phyloP scores from a whole-genome alignment of 257 asterid species.

The Gentiana dahurica region DNA sequence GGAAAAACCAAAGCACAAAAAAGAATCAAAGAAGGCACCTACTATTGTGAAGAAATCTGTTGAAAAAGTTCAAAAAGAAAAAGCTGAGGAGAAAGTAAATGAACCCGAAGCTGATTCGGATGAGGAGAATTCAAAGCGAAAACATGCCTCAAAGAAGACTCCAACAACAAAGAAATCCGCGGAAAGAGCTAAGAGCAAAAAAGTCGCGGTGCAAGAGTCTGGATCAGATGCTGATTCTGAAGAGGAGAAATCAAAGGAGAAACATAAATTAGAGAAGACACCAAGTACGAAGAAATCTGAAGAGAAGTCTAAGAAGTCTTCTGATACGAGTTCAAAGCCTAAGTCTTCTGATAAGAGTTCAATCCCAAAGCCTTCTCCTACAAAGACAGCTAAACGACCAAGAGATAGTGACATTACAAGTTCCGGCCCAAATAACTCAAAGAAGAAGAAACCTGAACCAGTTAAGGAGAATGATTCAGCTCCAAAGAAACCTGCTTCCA shows the following conservation, averaged over 20 bases:
- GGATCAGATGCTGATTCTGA: slow-evolving; percentile 34
- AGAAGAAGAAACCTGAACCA: slow-evolving; percentile 40
- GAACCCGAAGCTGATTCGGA: slow-evolving; percentile 34
- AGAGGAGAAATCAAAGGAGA: slow-evolving; percentile 31
- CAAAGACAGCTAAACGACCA: slow-evolving; percentile 37
- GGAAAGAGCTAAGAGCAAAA: slow-evolving; percentile 42
- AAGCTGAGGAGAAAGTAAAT: slow-evolving; percentile 26
- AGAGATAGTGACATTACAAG: slow-evolving; percentile 27
- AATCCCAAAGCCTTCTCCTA: slow-evolving; percentile 43
- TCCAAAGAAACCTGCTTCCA: slow-evolving; percentile 44
- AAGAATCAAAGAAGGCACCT: slow-evolving; percentile 30
- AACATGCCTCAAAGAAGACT: slow-evolving; percentile 32
- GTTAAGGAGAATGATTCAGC: slow-evolving; percentile 40
- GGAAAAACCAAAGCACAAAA: slow-evolving; percentile 30
- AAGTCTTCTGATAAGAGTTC: slow-evolving; percentile 24
- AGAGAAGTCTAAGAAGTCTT: slow-evolving; percentile 21
- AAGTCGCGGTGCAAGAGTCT: slow-evolving; percentile 29
- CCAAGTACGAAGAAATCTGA: slow-evolving; percentile 42
- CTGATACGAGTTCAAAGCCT: slow-evolving; percentile 24
- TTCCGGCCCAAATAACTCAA: slow-evolving; percentile 37
- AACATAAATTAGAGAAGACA: slow-evolving; percentile 31
- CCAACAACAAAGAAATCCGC: slow-evolving; percentile 42
- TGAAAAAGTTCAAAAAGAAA: not conserved
- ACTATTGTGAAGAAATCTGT: slow-evolving; percentile 40
- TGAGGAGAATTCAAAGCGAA: slow-evolving; percentile 30